Base-by-base conservation (phyloP, 192 early-diverging fungal species). In the Dissophora globulifera region DNA sequence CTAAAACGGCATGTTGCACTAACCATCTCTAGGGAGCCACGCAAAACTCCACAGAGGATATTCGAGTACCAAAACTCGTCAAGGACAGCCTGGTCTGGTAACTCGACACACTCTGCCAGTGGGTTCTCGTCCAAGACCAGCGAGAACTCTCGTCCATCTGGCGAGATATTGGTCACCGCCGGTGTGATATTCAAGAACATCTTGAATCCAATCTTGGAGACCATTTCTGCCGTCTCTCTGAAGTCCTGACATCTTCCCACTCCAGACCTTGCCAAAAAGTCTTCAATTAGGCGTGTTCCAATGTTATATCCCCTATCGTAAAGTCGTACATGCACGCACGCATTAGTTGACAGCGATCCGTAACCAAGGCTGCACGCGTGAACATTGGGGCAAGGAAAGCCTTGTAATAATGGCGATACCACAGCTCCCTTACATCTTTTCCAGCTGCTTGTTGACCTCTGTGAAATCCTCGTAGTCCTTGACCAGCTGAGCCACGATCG, bases 11-110 rank as follows among this genome's bases (percentile, higher is more conserved):
- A n/a, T n/a, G n/a, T n/a, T n/a, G n/a, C n/a, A 38, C 48, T 61
- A 82, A 96, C 94, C 95, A 99, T 98, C 62, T 99, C 98, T 38
- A 98, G 82, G 9, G 96, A 92, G 4, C 96, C 98, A 16, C 98
- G 86, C 46, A 99, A 66, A 2, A 98, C 94, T 2, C 98, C 98
- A 65, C 94, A 96, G 32, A 97, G 81, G 23, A 98, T 88, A 64
- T 99, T 99, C 23, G 95, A 96, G 70, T 97, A 99, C 96, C 95
- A 98, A 58, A 99, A 81, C 20, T 91, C 94, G 58, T 89, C 82
- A 17, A 86, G 61, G 2, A 87, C 83, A 4, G 61, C 63, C 30
- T 67, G 62, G 63, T 91, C 91, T 12, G 98, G 98, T 50, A 99
- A 84, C 74, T 99, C 98, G 29, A 98, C 96, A 87, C 95, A 98